These are phyloP conservation scores for Exophiala aquamarina DNA, from an alignment of 2,329 filamentous ascomycete species.

Conservation along the genomic window DNA sequence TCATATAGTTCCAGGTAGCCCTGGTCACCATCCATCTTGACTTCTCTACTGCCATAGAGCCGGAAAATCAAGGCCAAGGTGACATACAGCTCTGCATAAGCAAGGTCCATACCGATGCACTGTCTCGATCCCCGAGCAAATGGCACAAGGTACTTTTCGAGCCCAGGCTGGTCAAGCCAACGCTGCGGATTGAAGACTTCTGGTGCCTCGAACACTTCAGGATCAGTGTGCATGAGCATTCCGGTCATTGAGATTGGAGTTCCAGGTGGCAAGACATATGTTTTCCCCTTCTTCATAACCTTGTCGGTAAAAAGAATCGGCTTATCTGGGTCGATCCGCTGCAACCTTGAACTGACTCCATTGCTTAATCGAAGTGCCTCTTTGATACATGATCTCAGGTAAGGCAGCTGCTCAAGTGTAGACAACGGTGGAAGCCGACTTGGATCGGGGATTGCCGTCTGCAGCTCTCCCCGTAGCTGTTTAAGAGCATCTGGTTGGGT, in stretches of 20 bases:
- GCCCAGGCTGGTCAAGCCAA: slow-evolving; percentile 38
- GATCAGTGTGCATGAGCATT: slow-evolving; percentile 28
- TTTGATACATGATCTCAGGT: slow-evolving; percentile 34
- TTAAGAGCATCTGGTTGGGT: slow-evolving; percentile 6
- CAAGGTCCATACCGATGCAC: slow-evolving; percentile 41
- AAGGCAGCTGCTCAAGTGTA: slow-evolving; percentile 31
- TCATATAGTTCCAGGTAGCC: slow-evolving; percentile 11
- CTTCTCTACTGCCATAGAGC: slow-evolving; percentile 20
- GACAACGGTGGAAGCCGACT: slow-evolving; percentile 3
- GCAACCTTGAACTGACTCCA: slow-evolving; percentile 33
- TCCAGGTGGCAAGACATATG: slow-evolving; percentile 9
- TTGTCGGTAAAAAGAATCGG: slow-evolving; percentile 11
- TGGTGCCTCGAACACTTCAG: slow-evolving; percentile 36
- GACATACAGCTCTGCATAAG: slow-evolving; percentile 21
- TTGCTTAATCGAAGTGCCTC: slow-evolving; percentile 35
- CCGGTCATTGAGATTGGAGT: slow-evolving; percentile 30
- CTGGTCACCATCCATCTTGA: slow-evolving; percentile 13
- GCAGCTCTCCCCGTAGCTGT: slow-evolving; percentile 3
- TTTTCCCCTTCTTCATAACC: background rate
- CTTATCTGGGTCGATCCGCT: slow-evolving; percentile 27
- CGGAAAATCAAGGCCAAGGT: slow-evolving; percentile 19
- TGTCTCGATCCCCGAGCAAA: slow-evolving; percentile 42
- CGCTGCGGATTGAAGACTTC: slow-evolving; percentile 40
- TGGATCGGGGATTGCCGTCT: slow-evolving; percentile 1
- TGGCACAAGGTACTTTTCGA: slow-evolving; percentile 40